Evolutionary conservation across 163 green algal species (phyloP), one percentile per base, ranked within the genome.

Genomic region (Smithsoniella earleae): DNA sequence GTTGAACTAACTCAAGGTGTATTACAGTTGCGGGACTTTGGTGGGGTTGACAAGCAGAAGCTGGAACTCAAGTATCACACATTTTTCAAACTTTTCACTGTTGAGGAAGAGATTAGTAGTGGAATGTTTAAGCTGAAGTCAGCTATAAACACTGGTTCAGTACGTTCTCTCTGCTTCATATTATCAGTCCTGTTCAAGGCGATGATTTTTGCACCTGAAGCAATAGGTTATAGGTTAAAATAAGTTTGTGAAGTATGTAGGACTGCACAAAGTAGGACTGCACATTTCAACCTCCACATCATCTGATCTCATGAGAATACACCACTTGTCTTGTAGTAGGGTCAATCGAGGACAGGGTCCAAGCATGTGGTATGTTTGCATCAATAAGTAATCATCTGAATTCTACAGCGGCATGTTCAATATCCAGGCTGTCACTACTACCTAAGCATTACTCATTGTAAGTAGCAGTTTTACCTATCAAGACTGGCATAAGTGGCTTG

Each of bases 1-100:
- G 10, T 49, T 49, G 40, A 49, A 49, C 40, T 10, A 22, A 22
- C 13, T 49, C 0, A 13, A 28, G 58, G 25, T n/a, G 34, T 28
- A 16, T 34, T 43, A 13, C 58, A 69, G 58, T 8, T 69, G 3
- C 40, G 43, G 25, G 43, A 69, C 27, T 38, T 69, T 18, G 20
- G 58, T 36, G 34, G 27, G 8, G 20, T 33, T 6, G 34, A 34
- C 1, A 69, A 69, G 25, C 31, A 43, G 58, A 69, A 69, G 25
- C 25, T 43, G 10, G 58, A 69, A 34, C 4, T 69, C 16, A 69
- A 69, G 58, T 69, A 69, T 34, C 30, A 69, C 58, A 69, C 34
- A 31, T 69, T 69, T 34, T 69, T 25, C n/a, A 69, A 34, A 1
- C 31, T 25, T 30, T 43, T 30, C 25, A 34, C 34, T 22, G 8